phyloP scores from a whole-genome alignment of 1,284 basidiomycete genomes.

The Baeospora myosura region DNA sequence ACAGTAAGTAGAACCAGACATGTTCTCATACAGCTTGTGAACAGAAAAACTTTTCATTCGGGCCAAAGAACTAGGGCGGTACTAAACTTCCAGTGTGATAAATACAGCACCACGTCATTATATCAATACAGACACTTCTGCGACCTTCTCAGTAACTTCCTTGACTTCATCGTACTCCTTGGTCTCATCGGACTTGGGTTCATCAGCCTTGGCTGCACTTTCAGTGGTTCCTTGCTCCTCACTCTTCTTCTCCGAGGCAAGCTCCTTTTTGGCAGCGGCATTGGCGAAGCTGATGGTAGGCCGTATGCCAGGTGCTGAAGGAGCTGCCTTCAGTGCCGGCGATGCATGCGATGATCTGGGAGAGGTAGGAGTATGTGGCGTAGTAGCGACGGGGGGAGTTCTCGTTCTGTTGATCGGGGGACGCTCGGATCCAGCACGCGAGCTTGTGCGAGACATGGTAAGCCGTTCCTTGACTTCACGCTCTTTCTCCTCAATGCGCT shows the following conservation, averaged over 20 bases:
- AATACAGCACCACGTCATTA: too few relatives aligned
- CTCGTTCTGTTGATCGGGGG: conserved; percentile 25
- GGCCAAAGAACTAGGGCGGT: too few relatives aligned
- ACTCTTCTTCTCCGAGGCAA: conserved; percentile 2
- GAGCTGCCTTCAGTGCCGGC: conserved; percentile 14
- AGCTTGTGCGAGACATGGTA: conserved; percentile 67
- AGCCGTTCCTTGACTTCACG: conserved; percentile 48
- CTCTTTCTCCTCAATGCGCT: conserved; percentile 62
- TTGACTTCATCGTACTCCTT: conserved; percentile 19
- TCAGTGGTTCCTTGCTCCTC: too few relatives aligned
- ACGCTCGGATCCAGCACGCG: conserved; percentile 55
- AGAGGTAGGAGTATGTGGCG: conserved; percentile 25
- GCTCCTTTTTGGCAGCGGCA: conserved; percentile 39
- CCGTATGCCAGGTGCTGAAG: conserved; percentile 40
- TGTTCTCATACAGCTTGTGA: too few relatives aligned
- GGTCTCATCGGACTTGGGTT: too few relatives aligned
- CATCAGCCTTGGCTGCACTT: conserved; percentile 3
- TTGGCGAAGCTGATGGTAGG: conserved; percentile 67
- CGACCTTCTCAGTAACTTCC: conserved; percentile 31
- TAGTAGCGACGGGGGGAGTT: conserved; percentile 25
- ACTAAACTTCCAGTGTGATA: too few relatives aligned
- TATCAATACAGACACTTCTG: conserved; percentile 32
- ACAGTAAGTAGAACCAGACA: too few relatives aligned
- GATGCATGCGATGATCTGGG: conserved; percentile 25
- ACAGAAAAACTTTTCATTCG: too few relatives aligned